These are phyloP conservation scores for Aspergillus nidulans DNA, from an alignment of 495 filamentous ascomycete species.

Conservation along the genomic window DNA sequence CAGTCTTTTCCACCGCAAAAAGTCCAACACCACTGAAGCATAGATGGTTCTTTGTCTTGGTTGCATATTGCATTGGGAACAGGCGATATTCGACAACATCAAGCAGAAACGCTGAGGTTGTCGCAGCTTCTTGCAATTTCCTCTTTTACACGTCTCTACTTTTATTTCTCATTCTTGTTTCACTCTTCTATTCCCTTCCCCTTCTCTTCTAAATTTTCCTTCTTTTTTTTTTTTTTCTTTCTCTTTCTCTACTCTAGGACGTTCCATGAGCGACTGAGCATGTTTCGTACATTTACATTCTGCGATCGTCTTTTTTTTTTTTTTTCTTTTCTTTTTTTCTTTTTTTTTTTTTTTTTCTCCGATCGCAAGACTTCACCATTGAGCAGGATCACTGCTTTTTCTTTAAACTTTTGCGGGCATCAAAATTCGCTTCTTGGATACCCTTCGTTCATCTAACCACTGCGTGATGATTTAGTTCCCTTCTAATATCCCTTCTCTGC, in stretches of 20 bases:
- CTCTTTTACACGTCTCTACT: not conserved
- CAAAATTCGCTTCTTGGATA: conserved; percentile 26
- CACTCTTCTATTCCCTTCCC: not conserved
- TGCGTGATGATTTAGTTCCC: conserved; percentile 20
- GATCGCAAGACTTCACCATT: not conserved
- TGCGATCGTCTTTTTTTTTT: conserved; percentile 10
- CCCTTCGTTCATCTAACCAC: conserved; percentile 20
- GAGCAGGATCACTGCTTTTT: conserved; percentile 18
- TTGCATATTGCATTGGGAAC: conserved; percentile 12
- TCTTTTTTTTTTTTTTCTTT: conserved; percentile 6
- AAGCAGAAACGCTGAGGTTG: not conserved
- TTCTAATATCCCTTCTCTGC: conserved; percentile 3
- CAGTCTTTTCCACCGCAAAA: conserved; percentile 64
- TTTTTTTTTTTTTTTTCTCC: conserved; percentile 9
- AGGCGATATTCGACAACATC: not conserved
- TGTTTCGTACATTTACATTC: conserved; percentile 23
- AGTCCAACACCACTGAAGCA: conserved; percentile 37
- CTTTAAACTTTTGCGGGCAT: conserved; percentile 12
- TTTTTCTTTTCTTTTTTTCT: conserved; percentile 8
- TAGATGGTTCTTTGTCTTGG: conserved; percentile 16
- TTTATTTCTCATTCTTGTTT: conserved; percentile 1
- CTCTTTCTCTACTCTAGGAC: conserved; percentile 5
- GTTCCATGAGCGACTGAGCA: conserved; percentile 6
- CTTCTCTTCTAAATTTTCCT: conserved; percentile 12
- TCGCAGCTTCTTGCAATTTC: conserved; percentile 1